Evolutionary conservation across 2,329 filamentous ascomycete genomes (phyloP).

Genomic region (Claviceps sorghi): DNA sequence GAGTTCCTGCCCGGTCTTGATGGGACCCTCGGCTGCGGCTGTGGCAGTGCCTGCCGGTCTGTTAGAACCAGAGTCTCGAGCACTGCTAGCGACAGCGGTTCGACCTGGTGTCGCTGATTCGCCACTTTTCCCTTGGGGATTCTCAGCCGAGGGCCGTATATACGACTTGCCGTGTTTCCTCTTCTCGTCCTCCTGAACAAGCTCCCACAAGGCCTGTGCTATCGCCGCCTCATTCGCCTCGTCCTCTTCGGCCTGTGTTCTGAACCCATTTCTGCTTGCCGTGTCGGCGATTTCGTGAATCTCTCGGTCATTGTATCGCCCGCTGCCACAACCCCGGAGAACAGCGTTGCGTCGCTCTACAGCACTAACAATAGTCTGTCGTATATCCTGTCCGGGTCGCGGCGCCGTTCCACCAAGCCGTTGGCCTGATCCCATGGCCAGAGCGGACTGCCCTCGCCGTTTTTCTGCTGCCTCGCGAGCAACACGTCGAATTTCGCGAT

Average conservation of each 20-base stretch:
- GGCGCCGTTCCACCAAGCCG: conserved; percentile 50
- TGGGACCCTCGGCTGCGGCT: background rate
- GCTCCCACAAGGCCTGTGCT: conserved; percentile 69
- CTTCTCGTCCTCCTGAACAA: conserved; percentile 61
- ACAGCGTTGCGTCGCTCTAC: conserved; percentile 52
- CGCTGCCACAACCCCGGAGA: conserved; percentile 62
- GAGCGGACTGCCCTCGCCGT: conserved; percentile 35
- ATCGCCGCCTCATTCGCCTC: conserved; percentile 81
- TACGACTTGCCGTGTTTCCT: conserved; percentile 40
- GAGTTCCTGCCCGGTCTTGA: background rate
- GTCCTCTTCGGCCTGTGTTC: conserved; percentile 73
- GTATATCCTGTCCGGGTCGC: conserved; percentile 48
- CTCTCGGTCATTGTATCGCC: conserved; percentile 49
- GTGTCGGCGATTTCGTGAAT: conserved; percentile 49
- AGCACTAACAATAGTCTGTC: conserved; percentile 57
- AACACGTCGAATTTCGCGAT: conserved; percentile 58
- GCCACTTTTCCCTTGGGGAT: conserved; percentile 10
- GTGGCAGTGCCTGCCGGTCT: background rate
- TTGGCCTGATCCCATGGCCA: conserved; percentile 54
- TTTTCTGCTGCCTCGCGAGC: conserved; percentile 64
- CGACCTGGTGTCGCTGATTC: conserved; percentile 16
- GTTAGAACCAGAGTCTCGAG: background rate
- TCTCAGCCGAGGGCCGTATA: conserved; percentile 28
- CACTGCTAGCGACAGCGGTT: conserved; percentile 3
- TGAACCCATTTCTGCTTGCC: conserved; percentile 59